Evolutionary conservation across 495 filamentous ascomycete genomes (phyloP).

Genomic region (Hypoxylon lenormandii): DNA sequence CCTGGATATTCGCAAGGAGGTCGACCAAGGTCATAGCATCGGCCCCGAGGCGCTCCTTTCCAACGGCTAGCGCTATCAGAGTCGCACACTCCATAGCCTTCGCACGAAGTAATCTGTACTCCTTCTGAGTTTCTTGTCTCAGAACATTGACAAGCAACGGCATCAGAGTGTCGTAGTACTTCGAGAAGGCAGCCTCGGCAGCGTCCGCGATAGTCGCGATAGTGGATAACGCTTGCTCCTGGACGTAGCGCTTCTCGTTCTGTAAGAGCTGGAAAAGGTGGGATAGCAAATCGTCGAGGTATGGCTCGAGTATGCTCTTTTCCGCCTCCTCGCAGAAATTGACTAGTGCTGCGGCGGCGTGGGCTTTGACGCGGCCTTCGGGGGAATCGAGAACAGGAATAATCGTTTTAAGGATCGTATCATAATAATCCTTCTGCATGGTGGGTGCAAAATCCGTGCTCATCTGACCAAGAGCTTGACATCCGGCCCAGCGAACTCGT

Average conservation of each 20-base stretch:
- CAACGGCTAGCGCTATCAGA: slow-evolving; percentile 93
- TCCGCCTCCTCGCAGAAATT: slow-evolving; percentile 99
- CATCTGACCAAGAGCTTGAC: slow-evolving; percentile 99
- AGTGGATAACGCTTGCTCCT: slow-evolving; percentile 97
- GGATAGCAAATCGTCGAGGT: slow-evolving; percentile 85
- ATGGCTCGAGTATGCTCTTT: slow-evolving; percentile 89
- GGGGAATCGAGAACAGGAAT: slow-evolving; percentile 90
- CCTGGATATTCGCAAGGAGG: slow-evolving; percentile 85
- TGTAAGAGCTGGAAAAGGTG: slow-evolving; percentile 85
- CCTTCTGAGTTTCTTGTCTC: slow-evolving; percentile 87
- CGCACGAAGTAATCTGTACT: slow-evolving; percentile 87
- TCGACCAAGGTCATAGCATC: slow-evolving; percentile 89
- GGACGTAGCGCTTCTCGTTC: slow-evolving; percentile 92
- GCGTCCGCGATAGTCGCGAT: slow-evolving; percentile 99
- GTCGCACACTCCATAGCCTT: slow-evolving; percentile 99
- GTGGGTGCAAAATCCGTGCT: slow-evolving; percentile 98
- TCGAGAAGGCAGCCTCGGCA: slow-evolving; percentile 92
- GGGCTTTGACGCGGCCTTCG: slow-evolving; percentile 94
- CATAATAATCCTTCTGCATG: slow-evolving; percentile 96
- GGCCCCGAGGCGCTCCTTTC: slow-evolving; percentile 86
- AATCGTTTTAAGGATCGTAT: slow-evolving; percentile 84
- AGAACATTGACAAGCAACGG: slow-evolving; percentile 91
- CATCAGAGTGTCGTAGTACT: slow-evolving; percentile 96
- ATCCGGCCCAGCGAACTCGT: slow-evolving; percentile 96
- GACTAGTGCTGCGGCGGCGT: slow-evolving; percentile 94